Percentiles rank a stretch among this genome's conserved stretches.
Evolutionary conservation across 2,329 filamentous ascomycete species (phyloP).

Genomic region (Aspergillus neoniger): DNA sequence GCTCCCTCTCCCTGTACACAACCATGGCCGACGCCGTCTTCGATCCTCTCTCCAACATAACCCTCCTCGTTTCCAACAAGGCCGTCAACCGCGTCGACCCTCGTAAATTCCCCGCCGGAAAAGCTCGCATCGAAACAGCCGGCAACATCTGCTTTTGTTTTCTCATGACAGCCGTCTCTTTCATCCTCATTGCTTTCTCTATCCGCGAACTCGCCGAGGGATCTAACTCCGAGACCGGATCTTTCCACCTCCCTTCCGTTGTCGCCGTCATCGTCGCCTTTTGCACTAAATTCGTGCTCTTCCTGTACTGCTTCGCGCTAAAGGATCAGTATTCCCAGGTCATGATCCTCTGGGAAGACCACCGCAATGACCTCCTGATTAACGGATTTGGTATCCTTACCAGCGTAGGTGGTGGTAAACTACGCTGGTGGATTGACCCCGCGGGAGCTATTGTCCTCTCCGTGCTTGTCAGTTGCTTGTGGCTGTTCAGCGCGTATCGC

Average conservation of each 20-base stretch:
- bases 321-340: conserved; percentile 91
- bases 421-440: conserved; percentile 94
- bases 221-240: conserved; percentile 54
- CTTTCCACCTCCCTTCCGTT: conserved; percentile 78
- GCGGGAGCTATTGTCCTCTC: conserved; percentile 86
- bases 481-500: conserved; percentile 79
- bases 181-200: conserved; percentile 90
- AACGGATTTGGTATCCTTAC: conserved; percentile 92
- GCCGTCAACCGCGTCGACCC: conserved; percentile 86
- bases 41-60: conserved; percentile 86
- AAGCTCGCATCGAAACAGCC: conserved; percentile 89
- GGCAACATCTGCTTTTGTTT: conserved; percentile 97
- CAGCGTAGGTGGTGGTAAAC: conserved; percentile 83
- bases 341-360: conserved; percentile 91
- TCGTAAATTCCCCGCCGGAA: conserved; percentile 84
- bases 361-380: conserved; percentile 95
- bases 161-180: conserved; percentile 88
- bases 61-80: conserved; percentile 81
- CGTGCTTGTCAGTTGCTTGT: conserved; percentile 73
- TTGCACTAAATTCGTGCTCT: conserved; percentile 76
- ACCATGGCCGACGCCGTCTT: conserved; percentile 97
- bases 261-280: conserved; percentile 85
- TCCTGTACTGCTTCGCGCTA: conserved; percentile 89
- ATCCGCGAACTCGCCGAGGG: conserved; percentile 65
- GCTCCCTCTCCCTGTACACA: conserved; percentile 93